These are phyloP conservation scores for Aspergillus oerlinghausenensis DNA, from an alignment of 2,329 filamentous ascomycete genomes.

Conservation along the genomic window DNA sequence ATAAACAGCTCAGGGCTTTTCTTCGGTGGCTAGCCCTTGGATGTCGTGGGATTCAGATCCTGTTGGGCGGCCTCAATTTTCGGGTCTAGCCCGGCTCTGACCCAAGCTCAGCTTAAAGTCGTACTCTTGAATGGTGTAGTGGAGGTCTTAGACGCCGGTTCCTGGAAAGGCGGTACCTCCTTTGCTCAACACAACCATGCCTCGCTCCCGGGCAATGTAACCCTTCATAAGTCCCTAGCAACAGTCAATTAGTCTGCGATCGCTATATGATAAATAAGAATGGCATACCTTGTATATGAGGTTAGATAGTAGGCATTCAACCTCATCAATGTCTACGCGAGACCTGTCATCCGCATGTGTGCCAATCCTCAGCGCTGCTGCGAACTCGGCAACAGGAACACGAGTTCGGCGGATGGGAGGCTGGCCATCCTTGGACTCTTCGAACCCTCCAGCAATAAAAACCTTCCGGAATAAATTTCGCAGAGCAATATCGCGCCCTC, in stretches of 20 bases:
- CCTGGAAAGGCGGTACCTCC: slow-evolving; percentile 82
- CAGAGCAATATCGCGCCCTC: slow-evolving; percentile 84
- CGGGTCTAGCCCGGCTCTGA: background rate
- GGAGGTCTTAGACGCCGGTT: slow-evolving; percentile 60
- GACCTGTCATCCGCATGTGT: slow-evolving; percentile 49
- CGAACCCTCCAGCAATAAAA: slow-evolving; percentile 77
- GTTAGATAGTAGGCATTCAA: slow-evolving; percentile 91
- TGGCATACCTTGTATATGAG: slow-evolving; percentile 92
- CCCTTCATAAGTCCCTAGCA: slow-evolving; percentile 91
- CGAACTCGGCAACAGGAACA: slow-evolving; percentile 78
- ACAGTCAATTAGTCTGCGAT: slow-evolving; percentile 11
- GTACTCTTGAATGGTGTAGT: background rate
- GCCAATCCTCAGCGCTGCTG: slow-evolving; percentile 73
- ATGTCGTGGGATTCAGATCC: background rate
- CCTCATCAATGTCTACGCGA: slow-evolving; percentile 78
- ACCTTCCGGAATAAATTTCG: slow-evolving; percentile 91
- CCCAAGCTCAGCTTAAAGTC: background rate
- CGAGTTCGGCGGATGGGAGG: slow-evolving; percentile 63
- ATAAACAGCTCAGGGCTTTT: background rate
- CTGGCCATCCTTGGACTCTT: slow-evolving; percentile 67
- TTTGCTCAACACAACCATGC: slow-evolving; percentile 89
- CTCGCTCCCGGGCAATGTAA: slow-evolving; percentile 87
- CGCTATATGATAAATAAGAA: background rate
- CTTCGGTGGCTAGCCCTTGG: background rate
- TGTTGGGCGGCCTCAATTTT: background rate